Evolutionary conservation across 164 flowering plant genomes (phyloP).

Genomic region (Malania oleifera): DNA sequence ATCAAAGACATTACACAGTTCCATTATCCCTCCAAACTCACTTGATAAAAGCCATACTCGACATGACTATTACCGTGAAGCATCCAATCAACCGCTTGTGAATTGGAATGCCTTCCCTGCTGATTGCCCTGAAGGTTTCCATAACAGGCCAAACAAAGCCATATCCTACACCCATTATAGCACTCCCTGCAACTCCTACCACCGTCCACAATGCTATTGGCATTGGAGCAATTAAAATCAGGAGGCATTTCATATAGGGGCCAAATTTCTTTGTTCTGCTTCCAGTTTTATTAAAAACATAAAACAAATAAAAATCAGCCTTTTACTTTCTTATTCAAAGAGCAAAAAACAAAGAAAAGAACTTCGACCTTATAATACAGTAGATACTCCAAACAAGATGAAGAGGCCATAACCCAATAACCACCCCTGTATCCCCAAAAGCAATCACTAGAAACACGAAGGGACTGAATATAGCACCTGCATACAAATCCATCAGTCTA

Average conservation of each 20-base stretch:
- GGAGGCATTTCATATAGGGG: constrained; percentile 6
- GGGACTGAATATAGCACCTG: constrained; percentile 10
- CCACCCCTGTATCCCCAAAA: constrained; percentile 6
- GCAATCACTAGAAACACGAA: constrained; percentile 11
- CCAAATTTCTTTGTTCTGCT: constrained; percentile 12
- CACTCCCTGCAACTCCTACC: constrained; percentile 1
- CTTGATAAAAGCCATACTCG: too few relatives aligned
- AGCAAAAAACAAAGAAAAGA: background rate
- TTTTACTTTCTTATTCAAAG: background rate
- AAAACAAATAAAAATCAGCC: background rate
- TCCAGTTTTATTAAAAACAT: too few relatives aligned
- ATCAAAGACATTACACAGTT: too few relatives aligned
- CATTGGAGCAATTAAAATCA: constrained; percentile 3
- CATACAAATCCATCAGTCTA: background rate
- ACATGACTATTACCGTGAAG: too few relatives aligned
- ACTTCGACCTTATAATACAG: constrained; percentile 3
- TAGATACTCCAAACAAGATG: constrained; percentile 11
- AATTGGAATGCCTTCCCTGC: too few relatives aligned
- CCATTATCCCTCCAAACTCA: too few relatives aligned
- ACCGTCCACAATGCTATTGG: constrained; percentile 6
- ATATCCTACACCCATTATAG: too few relatives aligned
- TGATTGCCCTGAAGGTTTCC: too few relatives aligned
- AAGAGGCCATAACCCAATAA: constrained; percentile 7
- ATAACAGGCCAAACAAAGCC: too few relatives aligned
- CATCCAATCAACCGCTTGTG: too few relatives aligned